Evolutionary conservation across 2,329 filamentous ascomycete genomes (phyloP).

Genomic region (Cladosporium sp.): DNA sequence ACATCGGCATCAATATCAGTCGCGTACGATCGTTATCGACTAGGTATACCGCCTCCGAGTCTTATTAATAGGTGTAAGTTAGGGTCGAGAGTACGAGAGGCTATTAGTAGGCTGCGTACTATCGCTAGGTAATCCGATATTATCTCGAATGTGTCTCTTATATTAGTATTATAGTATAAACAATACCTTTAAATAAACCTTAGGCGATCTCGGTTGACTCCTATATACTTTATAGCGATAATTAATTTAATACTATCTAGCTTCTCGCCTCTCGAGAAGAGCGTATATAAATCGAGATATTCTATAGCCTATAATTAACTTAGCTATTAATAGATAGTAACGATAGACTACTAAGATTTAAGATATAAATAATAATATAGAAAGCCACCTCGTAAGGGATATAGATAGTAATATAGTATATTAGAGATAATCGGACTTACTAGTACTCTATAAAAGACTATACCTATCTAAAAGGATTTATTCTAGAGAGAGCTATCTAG

Average conservation of each 20-base stretch:
- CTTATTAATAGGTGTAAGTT: background rate
- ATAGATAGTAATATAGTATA: background rate
- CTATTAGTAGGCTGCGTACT: background rate
- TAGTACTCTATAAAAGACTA: background rate
- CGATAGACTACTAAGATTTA: background rate
- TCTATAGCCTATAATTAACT: background rate
- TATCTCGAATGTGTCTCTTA: background rate
- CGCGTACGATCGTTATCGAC: background rate
- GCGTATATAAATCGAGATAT: background rate
- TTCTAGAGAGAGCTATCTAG: too few relatives aligned
- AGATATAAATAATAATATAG: background rate
- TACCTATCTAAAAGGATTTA: too few relatives aligned
- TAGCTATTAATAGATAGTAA: background rate
- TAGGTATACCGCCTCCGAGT: background rate
- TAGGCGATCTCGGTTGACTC: background rate
- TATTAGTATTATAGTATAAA: background rate
- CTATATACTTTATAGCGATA: background rate
- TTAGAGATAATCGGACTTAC: background rate
- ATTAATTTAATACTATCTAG: background rate
- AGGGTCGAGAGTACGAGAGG: background rate
- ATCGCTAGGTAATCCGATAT: background rate
- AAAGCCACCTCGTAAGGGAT: background rate
- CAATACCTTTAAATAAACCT: background rate
- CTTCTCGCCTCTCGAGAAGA: background rate
- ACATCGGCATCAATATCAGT: background rate